Percentiles rank a stretch among this genome's conserved stretches.
These are phyloP conservation scores for Maudiozyma humilis DNA, from an alignment of 1,139 yeast species.

Conservation along the genomic window DNA sequence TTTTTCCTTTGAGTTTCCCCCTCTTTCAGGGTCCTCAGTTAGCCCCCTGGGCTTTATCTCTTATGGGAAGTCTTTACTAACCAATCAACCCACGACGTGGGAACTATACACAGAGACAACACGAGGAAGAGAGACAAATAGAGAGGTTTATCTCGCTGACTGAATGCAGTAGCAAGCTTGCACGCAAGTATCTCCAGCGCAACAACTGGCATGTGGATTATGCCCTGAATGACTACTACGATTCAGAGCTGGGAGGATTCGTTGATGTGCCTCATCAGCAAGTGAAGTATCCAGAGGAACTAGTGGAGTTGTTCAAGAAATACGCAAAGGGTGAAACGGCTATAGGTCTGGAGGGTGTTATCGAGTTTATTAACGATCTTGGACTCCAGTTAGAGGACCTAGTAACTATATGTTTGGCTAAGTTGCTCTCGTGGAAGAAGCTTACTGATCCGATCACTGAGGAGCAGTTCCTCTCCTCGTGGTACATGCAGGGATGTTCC, in stretches of 20 bases:
- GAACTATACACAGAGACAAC: background rate
- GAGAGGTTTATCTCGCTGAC: slow-evolving; percentile 21
- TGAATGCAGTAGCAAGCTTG: slow-evolving; percentile 15
- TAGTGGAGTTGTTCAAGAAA: slow-evolving; percentile 18
- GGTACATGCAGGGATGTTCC: slow-evolving; percentile 28
- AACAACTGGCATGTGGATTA: slow-evolving; percentile 28
- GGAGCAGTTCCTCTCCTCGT: slow-evolving; percentile 22
- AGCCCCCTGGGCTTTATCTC: too few relatives aligned
- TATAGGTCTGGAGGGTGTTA: slow-evolving; percentile 70
- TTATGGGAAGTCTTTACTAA: background rate
- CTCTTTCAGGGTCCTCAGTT: too few relatives aligned
- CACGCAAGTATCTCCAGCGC: slow-evolving; percentile 20
- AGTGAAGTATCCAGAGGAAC: slow-evolving; percentile 16
- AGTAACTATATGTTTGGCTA: slow-evolving; percentile 61
- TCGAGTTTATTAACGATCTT: slow-evolving; percentile 56
- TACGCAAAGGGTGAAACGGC: slow-evolving; percentile 30
- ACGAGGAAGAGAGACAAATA: slow-evolving; percentile 9
- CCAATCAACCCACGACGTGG: background rate
- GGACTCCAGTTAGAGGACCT: slow-evolving; percentile 68
- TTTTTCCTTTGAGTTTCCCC: too few relatives aligned
- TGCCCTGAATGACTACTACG: slow-evolving; percentile 30
- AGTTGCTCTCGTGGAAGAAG: slow-evolving; percentile 41
- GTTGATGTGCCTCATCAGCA: slow-evolving; percentile 4
- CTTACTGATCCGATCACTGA: slow-evolving; percentile 19
- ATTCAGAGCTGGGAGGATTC: slow-evolving; percentile 22